phyloP scores from a whole-genome alignment of 164 flowering plant species.

The Magnolia kwangsiensis region DNA sequence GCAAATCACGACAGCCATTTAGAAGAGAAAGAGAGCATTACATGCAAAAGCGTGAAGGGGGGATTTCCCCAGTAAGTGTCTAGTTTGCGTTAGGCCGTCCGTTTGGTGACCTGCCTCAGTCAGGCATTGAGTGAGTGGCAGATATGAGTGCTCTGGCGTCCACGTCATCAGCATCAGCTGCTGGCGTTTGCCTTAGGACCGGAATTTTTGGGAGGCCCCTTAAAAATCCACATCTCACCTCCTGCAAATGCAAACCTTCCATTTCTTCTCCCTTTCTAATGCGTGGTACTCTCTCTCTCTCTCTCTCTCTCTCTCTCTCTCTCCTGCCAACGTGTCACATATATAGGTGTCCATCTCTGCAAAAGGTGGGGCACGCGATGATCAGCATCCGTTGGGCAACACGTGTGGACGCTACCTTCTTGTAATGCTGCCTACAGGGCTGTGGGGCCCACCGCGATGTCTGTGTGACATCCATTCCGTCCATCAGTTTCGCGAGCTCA shows the following conservation, averaged over 20 bases:
- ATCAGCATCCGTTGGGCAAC: neutral
- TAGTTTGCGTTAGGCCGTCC: too few relatives aligned
- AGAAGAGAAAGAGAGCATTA: too few relatives aligned
- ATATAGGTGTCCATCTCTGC: too few relatives aligned
- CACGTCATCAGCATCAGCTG: neutral
- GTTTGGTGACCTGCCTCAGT: too few relatives aligned
- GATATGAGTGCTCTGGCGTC: neutral
- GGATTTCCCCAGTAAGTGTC: too few relatives aligned
- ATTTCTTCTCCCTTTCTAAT: neutral
- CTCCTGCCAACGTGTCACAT: neutral
- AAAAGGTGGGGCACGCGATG: too few relatives aligned
- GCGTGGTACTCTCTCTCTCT: neutral
- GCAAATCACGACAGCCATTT: too few relatives aligned
- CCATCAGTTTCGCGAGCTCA: neutral
- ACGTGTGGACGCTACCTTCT: neutral
- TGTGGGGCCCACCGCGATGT: neutral
- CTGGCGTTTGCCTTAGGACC: neutral
- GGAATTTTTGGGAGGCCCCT: neutral
- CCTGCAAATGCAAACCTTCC: neutral
- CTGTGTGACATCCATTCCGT: neutral
- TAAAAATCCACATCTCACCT: neutral
- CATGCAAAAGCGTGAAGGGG: too few relatives aligned
- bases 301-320: neutral
- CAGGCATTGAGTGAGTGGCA: neutral
- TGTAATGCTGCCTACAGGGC: neutral